Percentiles rank a stretch among this genome's conserved stretches.
These are phyloP conservation scores for Geranium rotundifolium DNA, from an alignment of 345 rosid genomes.

Conservation along the genomic window DNA sequence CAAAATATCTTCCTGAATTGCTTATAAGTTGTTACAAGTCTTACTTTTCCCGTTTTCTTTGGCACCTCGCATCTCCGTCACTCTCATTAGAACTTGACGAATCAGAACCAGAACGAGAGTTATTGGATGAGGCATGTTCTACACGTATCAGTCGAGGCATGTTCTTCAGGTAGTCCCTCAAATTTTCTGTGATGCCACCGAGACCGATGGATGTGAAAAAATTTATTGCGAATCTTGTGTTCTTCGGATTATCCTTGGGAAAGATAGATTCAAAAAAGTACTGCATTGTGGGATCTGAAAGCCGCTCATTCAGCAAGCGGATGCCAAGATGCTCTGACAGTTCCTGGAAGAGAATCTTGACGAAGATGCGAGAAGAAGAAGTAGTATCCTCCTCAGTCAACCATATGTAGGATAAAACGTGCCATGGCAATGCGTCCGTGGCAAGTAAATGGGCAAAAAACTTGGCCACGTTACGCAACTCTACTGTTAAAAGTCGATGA, in stretches of 20 bases:
- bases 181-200: conserved; percentile 90
- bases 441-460: conserved; percentile 94
- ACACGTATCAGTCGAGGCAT: conserved; percentile 89
- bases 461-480: conserved; percentile 78
- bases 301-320: conserved; percentile 64
- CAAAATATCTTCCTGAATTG: no score
- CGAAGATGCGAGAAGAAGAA: conserved; percentile 81
- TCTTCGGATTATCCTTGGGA: conserved; percentile 88
- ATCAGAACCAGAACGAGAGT: conserved; percentile 25
- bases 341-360: conserved; percentile 98
- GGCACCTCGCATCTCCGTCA: conserved; percentile 20
- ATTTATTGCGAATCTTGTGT: conserved; percentile 76
- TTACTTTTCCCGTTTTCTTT: conserved; percentile 23
- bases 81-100: conserved; percentile 29
- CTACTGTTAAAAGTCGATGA: conserved; percentile 82
- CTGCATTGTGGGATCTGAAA: conserved; percentile 54
- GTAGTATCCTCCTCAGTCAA: conserved; percentile 91
- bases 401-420: conserved; percentile 69
- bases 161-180: conserved; percentile 83
- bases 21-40: no score
- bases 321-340: conserved; percentile 86
- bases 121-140: conserved; percentile 70
- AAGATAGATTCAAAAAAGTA: conserved; percentile 78
- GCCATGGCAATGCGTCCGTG: conserved; percentile 93
- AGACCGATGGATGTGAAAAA: conserved; percentile 95